phyloP scores from a whole-genome alignment of 1,284 basidiomycete species.

The Trichosporon sp. region DNA sequence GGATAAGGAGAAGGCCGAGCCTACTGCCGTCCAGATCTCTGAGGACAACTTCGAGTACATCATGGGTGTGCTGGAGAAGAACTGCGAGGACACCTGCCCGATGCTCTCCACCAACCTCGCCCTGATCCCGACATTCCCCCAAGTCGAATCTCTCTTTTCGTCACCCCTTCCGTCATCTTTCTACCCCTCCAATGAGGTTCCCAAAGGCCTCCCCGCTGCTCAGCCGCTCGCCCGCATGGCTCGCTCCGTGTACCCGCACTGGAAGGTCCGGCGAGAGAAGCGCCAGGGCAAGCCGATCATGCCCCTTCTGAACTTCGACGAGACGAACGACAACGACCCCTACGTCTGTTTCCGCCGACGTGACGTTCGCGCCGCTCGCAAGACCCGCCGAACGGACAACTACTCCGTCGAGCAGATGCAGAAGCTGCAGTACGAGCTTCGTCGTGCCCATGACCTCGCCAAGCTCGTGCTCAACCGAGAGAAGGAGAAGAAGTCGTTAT shows the following conservation, averaged over 20 bases:
- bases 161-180: conserved; percentile 57
- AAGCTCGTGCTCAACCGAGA: conserved; percentile 68
- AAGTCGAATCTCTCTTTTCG: conserved; percentile 70
- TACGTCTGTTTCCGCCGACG: conserved; percentile 97
- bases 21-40: conserved; percentile 54
- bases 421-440: conserved; percentile 72
- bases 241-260: conserved; percentile 69
- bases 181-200: conserved; percentile 62
- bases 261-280: conserved; percentile 70
- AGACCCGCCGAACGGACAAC: conserved; percentile 85
- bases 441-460: conserved; percentile 67
- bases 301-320: conserved; percentile 77
- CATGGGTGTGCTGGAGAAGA: conserved; percentile 90
- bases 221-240: conserved; percentile 61
- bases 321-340: conserved; percentile 89
- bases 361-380: conserved; percentile 89
- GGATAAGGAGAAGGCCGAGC: conserved; percentile 54
- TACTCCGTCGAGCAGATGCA: conserved; percentile 81
- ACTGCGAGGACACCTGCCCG: conserved; percentile 82
- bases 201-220: conserved; percentile 60
- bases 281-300: conserved; percentile 73
- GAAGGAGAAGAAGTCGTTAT: conserved; percentile 63
- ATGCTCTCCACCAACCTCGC: conserved; percentile 71
- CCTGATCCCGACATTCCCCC: conserved; percentile 66
- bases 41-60: conserved; percentile 93